Conservation (phyloP, 1,284 basidiomycete genomes). For the Cutaneotrichosporon curvatum region DNA sequence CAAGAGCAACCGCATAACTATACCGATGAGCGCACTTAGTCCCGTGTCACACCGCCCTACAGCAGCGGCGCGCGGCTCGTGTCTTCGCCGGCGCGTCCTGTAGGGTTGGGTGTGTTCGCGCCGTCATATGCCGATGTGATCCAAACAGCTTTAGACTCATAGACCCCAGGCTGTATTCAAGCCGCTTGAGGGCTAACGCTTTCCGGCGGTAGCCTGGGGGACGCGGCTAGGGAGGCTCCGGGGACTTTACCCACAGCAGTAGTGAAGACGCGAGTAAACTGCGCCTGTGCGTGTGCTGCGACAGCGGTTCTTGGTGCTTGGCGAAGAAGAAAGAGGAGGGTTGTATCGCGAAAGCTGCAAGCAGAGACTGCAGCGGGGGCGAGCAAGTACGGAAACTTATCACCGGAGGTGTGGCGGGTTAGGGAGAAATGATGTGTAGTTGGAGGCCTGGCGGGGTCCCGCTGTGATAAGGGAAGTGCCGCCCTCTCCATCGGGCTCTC, state of each 20-base stretch:
- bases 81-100: slow-evolving; percentile 33
- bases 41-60: not conserved
- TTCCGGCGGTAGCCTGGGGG: not conserved
- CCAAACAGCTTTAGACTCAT: too few species aligned
- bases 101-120: not conserved
- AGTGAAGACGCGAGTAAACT: slow-evolving; percentile 13
- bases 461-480: too few species aligned
- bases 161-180: not conserved
- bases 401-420: too few species aligned
- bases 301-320: slow-evolving; percentile 41
- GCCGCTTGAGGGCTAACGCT: slow-evolving; percentile 12
- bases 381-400: too few species aligned
- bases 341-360: not conserved
- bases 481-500: too few species aligned
- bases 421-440: too few species aligned
- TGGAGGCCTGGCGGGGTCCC: too few species aligned
- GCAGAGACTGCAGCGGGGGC: too few species aligned
- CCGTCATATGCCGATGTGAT: not conserved
- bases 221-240: slow-evolving; percentile 29
- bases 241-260: slow-evolving; percentile 45
- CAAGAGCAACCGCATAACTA: slow-evolving; percentile 43
- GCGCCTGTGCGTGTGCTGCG: slow-evolving; percentile 37
- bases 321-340: slow-evolving; percentile 4
- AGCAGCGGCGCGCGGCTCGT: slow-evolving; percentile 26
- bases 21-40: slow-evolving; percentile 34